phyloP scores from a whole-genome alignment of 73 alveolate genomes.

The Paramecium sexaurelia region DNA sequence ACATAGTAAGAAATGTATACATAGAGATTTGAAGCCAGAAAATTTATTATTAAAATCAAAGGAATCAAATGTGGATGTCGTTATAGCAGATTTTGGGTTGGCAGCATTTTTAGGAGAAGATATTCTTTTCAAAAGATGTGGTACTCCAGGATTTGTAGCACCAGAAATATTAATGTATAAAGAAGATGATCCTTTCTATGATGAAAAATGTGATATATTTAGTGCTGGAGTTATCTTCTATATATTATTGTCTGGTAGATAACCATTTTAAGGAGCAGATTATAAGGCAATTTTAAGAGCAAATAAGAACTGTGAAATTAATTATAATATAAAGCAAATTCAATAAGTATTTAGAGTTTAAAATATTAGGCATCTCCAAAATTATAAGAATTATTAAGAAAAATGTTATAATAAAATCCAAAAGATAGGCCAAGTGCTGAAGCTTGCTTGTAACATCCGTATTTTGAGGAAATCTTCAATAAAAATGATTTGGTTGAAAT shows the following conservation, averaged over 20 bases:
- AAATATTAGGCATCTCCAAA: neutral
- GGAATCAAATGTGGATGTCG: constrained; percentile 18
- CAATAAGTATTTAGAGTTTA: neutral
- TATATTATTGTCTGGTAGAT: constrained; percentile 22
- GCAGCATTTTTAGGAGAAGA: constrained; percentile 59
- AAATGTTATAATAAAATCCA: constrained; percentile 53
- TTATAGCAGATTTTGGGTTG: constrained; percentile 62
- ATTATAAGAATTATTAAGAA: constrained; percentile 39
- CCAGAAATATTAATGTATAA: constrained; percentile 64
- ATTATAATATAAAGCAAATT: constrained; percentile 12
- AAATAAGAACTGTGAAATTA: constrained; percentile 53
- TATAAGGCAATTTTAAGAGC: constrained; percentile 56
- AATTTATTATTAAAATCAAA: constrained; percentile 40
- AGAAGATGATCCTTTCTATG: constrained; percentile 66
- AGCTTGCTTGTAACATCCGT: constrained; percentile 49
- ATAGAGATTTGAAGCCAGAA: constrained; percentile 66
- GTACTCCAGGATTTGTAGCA: constrained; percentile 70
- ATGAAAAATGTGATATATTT: constrained; percentile 60
- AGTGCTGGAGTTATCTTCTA: constrained; percentile 60
- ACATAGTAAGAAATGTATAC: constrained; percentile 51
- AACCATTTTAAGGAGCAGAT: constrained; percentile 62
- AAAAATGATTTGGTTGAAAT: constrained; percentile 16
- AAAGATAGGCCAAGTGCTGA: constrained; percentile 17
- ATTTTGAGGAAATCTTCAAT: neutral
- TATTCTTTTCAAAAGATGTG: constrained; percentile 59